Evolutionary conservation across 2,329 filamentous ascomycete genomes (phyloP).

Genomic region (Beauveria caledonica): DNA sequence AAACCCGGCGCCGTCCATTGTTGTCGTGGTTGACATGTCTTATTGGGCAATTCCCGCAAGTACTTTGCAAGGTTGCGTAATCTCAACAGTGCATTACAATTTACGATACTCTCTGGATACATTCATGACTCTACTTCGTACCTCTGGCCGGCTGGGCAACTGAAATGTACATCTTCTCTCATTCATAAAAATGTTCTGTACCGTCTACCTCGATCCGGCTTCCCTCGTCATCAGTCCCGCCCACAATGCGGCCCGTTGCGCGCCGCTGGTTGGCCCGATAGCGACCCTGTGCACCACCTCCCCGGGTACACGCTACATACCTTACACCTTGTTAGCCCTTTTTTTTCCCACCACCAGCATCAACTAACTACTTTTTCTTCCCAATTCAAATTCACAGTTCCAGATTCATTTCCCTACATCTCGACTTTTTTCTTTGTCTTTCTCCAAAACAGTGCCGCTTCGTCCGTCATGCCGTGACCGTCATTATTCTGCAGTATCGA

Average conservation of each 20-base stretch:
- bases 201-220: background rate
- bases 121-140: too few relatives aligned
- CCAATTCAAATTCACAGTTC: too few relatives aligned
- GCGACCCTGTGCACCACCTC: background rate
- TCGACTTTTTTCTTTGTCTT: too few relatives aligned
- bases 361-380: too few relatives aligned
- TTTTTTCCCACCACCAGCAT: too few relatives aligned
- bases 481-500: background rate
- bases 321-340: background rate
- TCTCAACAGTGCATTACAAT: too few relatives aligned
- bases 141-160: too few relatives aligned
- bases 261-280: conserved; percentile 3
- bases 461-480: background rate
- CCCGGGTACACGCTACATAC: conserved; percentile 4
- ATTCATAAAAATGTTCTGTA: background rate
- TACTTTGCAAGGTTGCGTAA: too few relatives aligned
- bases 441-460: background rate
- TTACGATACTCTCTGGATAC: too few relatives aligned
- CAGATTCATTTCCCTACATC: too few relatives aligned
- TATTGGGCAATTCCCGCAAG: too few relatives aligned
- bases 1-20: background rate
- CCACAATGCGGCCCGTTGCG: conserved; percentile 1
- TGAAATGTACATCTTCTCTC: background rate
- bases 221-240: background rate
- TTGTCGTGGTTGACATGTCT: background rate